Conservation (phyloP, 306 rosid species). For the Ammopiptanthus mongolicus region DNA sequence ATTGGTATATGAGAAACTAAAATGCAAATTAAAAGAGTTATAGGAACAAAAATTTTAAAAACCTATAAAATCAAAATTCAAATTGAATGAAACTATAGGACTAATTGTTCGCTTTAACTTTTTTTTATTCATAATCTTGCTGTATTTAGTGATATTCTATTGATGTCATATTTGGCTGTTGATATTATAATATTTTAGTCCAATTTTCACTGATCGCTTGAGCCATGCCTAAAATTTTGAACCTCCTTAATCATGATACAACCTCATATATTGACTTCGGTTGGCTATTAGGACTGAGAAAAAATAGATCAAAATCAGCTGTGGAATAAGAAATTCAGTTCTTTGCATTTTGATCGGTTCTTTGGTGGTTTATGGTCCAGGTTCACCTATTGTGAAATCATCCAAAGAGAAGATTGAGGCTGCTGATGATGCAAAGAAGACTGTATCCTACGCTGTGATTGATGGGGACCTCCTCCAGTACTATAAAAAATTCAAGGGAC, state of each 20-base stretch:
- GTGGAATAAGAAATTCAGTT: neutral
- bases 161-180: too few species aligned
- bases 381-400: constrained; percentile 54
- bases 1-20: too few species aligned
- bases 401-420: constrained; percentile 55
- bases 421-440: constrained; percentile 53
- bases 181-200: neutral
- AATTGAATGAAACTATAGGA: too few species aligned
- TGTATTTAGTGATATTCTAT: too few species aligned
- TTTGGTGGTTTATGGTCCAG: constrained; percentile 24
- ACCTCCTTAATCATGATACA: neutral
- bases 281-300: neutral
- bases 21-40: too few species aligned
- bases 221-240: neutral
- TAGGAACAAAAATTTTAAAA: too few species aligned
- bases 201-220: neutral
- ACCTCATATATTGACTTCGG: neutral
- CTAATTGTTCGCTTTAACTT: too few species aligned
- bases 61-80: too few species aligned
- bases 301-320: neutral
- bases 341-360: too few species aligned
- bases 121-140: too few species aligned
- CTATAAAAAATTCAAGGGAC: constrained; percentile 60
- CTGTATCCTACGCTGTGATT: constrained; percentile 40
- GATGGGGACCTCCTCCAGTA: constrained; percentile 77